Evolutionary conservation across 768 basidiomycete species (phyloP).

Genomic region (Mrakia blollopis): DNA sequence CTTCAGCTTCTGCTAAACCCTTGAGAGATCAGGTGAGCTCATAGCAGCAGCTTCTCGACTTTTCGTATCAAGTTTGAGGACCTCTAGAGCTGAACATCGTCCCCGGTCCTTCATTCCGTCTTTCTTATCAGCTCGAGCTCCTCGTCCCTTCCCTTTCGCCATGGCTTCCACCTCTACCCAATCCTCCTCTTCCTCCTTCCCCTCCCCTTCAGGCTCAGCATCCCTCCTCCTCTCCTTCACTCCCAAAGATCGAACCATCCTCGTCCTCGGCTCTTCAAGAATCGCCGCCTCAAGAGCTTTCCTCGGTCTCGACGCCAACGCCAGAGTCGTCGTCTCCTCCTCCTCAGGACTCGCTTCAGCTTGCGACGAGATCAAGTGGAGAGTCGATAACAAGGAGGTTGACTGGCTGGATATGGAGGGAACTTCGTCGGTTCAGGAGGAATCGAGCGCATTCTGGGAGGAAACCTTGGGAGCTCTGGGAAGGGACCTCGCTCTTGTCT

Average conservation of each 20-base stretch:
- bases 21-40: no score
- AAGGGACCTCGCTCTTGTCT: slow-evolving; percentile 54
- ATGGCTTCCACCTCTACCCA: neutral
- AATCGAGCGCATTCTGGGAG: slow-evolving; percentile 5
- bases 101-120: neutral
- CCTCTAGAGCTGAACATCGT: no score
- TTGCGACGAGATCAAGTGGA: slow-evolving; percentile 69
- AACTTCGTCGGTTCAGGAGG: neutral
- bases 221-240: slow-evolving; percentile 26
- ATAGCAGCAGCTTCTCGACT: no score
- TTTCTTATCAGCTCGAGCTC: neutral
- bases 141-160: neutral
- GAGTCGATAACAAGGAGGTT: slow-evolving; percentile 49
- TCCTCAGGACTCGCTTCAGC: slow-evolving; percentile 49
- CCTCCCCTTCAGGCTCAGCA: neutral
- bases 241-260: slow-evolving; percentile 4
- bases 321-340: slow-evolving; percentile 57
- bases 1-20: no score
- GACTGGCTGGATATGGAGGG: neutral
- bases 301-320: slow-evolving; percentile 72
- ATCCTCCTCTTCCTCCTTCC: neutral
- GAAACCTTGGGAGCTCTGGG: neutral
- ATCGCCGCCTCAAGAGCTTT: slow-evolving; percentile 82
- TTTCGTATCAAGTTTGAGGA: no score
- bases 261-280: slow-evolving; percentile 72